Evolutionary conservation across 257 asterid genomes (phyloP), one percentile per base, ranked within the genome.

Genomic region (Nicotiana undulata): DNA sequence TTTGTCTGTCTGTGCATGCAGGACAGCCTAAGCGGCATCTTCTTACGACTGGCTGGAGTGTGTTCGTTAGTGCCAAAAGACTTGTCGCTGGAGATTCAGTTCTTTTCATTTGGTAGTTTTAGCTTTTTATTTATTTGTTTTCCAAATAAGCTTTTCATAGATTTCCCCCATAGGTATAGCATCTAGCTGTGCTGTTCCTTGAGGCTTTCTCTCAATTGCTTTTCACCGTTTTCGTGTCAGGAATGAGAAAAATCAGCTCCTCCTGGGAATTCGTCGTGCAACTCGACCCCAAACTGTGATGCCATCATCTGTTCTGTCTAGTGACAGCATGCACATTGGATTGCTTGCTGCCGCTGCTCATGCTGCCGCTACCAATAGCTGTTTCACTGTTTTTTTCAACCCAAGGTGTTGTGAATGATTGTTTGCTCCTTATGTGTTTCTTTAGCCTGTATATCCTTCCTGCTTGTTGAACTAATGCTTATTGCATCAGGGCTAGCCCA

Each of bases 281-380:
- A 90, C 86, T 75, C 89, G 98, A 68, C 99, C 99, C 56, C 99
- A 95, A 87, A 95, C 98, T 52, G 96, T 95, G 87, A 95, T 95
- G 99, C 99, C 99, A 34, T 95, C 99, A 17, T 95, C 99, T 58
- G 99, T 95, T 85, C 95, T 95, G 63, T 95, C 99, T 63, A 93
- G 98, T 78, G 99, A 95, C 85, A 95, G 99, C 85, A 95, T 95
- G 99, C 99, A 95, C 89, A 95, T 95, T 81, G 99, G 99, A 82
- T 89, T 95, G 76, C 96, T 95, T 67, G 99, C 99, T 81, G 99
- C 99, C 13, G 99, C 99, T 83, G 99, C 99, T 89, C 99, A 95
- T 88, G 99, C 99, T 83, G 98, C 99, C 49, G 93, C 97, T 52
- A 95, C 99, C 31, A 93, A 93, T 83, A 95, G 99, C 90, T 95